These are phyloP conservation scores for Pulveroboletus sp. DNA, from an alignment of 768 basidiomycete species.

Conservation along the genomic window DNA sequence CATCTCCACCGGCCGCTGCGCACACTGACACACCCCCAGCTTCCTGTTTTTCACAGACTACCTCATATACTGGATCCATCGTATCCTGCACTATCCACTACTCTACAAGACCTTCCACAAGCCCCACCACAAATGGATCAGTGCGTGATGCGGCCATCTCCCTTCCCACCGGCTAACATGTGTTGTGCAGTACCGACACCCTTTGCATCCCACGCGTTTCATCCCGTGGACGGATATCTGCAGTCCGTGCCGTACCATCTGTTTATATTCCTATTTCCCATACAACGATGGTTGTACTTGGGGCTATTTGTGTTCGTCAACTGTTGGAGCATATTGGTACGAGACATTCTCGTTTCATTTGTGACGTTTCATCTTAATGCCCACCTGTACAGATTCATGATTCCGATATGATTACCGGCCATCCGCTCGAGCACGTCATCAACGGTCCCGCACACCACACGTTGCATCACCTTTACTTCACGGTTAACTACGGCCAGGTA, in stretches of 20 bases:
- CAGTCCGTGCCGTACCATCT: slow-evolving; percentile 96
- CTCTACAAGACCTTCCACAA: slow-evolving; percentile 93
- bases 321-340: slow-evolving; percentile 86
- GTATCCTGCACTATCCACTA: slow-evolving; percentile 76
- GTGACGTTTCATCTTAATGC: background rate
- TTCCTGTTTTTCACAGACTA: slow-evolving; percentile 90
- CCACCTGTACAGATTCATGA: slow-evolving; percentile 78
- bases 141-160: slow-evolving; percentile 42
- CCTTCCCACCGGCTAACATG: slow-evolving; percentile 10
- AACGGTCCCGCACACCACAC: slow-evolving; percentile 99
- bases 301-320: slow-evolving; percentile 88
- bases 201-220: slow-evolving; percentile 96
- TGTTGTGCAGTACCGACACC: slow-evolving; percentile 79
- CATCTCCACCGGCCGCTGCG: background rate
- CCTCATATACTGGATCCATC: slow-evolving; percentile 95
- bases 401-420: slow-evolving; percentile 96
- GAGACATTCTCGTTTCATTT: slow-evolving; percentile 13
- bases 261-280: slow-evolving; percentile 84
- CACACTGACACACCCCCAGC: slow-evolving; percentile 29
- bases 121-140: slow-evolving; percentile 98
- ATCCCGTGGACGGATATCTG: slow-evolving; percentile 89
- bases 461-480: slow-evolving; percentile 94
- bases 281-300: slow-evolving; percentile 83
- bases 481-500: slow-evolving; percentile 91
- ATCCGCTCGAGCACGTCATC: slow-evolving; percentile 81